Evolutionary conservation across 2,329 filamentous ascomycete genomes (phyloP).

Genomic region (Falciphora oryzae): DNA sequence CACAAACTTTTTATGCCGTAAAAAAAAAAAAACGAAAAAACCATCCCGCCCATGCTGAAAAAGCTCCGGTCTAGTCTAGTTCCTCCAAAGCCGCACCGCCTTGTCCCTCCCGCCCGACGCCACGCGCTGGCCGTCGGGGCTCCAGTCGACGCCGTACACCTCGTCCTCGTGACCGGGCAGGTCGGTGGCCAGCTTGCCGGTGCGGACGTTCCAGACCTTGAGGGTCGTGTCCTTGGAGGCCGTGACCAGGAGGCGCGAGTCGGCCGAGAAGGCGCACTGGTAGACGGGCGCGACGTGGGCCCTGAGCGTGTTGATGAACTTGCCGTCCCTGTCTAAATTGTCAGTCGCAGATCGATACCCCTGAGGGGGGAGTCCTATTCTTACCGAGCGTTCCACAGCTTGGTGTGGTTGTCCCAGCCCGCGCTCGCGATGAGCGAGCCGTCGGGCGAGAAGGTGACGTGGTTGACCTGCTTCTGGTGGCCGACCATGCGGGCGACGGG

Average conservation of each 20-base stretch:
- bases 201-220: slow-evolving; percentile 89
- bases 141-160: slow-evolving; percentile 94
- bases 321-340: slow-evolving; percentile 44
- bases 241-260: slow-evolving; percentile 83
- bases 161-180: slow-evolving; percentile 88
- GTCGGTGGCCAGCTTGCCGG: slow-evolving; percentile 73
- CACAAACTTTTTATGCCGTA: background rate
- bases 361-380: slow-evolving; percentile 26
- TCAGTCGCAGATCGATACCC: slow-evolving; percentile 15
- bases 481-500: slow-evolving; percentile 84
- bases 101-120: slow-evolving; percentile 94
- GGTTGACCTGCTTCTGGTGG: slow-evolving; percentile 95
- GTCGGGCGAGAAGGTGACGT: slow-evolving; percentile 90
- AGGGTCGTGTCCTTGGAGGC: slow-evolving; percentile 88
- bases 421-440: slow-evolving; percentile 81
- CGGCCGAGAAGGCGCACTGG: slow-evolving; percentile 86
- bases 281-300: slow-evolving; percentile 90
- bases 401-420: slow-evolving; percentile 91
- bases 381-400: slow-evolving; percentile 78
- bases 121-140: slow-evolving; percentile 80
- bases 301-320: slow-evolving; percentile 80
- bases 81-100: slow-evolving; percentile 60
- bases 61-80: slow-evolving; percentile 32
- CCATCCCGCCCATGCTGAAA: background rate
- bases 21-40: background rate